Evolutionary conservation across 2,329 filamentous ascomycete genomes (phyloP).

Genomic region (Aspergillus pseudoterreus): DNA sequence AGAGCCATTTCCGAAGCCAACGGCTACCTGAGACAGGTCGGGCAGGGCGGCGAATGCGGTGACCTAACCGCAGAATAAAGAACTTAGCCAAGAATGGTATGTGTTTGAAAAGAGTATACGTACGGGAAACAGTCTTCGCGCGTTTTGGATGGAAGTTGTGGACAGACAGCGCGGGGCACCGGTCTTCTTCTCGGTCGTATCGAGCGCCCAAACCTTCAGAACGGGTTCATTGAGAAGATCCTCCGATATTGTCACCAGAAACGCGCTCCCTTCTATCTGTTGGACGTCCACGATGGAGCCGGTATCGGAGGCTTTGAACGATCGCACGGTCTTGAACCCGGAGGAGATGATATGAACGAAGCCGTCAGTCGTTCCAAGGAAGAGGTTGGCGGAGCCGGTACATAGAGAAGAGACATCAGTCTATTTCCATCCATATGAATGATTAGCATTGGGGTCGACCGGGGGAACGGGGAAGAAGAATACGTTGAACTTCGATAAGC

Average conservation of each 20-base stretch:
- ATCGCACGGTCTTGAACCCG: constrained; percentile 79
- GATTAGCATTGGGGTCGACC: background rate
- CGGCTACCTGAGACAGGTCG: constrained; percentile 86
- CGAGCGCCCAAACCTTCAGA: constrained; percentile 95
- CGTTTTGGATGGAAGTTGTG: constrained; percentile 81
- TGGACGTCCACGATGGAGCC: constrained; percentile 81
- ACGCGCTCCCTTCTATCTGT: constrained; percentile 80
- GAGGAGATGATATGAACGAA: constrained; percentile 82
- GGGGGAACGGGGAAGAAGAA: constrained; percentile 24
- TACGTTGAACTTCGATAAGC: constrained; percentile 74
- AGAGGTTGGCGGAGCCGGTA: constrained; percentile 83
- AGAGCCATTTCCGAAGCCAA: constrained; percentile 92
- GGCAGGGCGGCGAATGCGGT: constrained; percentile 84
- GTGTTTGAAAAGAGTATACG: constrained; percentile 19
- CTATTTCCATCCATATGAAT: constrained; percentile 22
- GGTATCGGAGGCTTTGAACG: constrained; percentile 80
- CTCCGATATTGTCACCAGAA: constrained; percentile 78
- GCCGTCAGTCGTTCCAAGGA: constrained; percentile 82
- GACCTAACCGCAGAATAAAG: constrained; percentile 37
- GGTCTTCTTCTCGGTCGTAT: constrained; percentile 91
- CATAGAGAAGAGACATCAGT: constrained; percentile 76
- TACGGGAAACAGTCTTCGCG: constrained; percentile 87
- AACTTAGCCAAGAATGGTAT: background rate
- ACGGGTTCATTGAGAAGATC: constrained; percentile 83
- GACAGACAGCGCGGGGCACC: constrained; percentile 84